phyloP scores from a whole-genome alignment of 1,284 basidiomycete species.

The Microbotryum silenes-acaulis region DNA sequence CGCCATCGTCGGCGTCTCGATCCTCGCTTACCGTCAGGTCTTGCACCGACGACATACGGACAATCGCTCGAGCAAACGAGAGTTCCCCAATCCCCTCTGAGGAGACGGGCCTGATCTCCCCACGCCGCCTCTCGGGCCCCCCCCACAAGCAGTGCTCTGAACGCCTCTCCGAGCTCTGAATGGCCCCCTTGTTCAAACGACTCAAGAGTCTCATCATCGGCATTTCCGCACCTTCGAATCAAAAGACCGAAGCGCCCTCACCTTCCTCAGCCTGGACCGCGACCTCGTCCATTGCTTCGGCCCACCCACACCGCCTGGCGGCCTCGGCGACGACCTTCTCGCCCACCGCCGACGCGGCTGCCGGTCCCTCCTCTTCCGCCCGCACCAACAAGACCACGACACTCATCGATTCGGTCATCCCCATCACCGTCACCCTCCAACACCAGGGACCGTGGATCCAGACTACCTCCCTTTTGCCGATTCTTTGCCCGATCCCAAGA shows the following conservation, averaged over 20 bases:
- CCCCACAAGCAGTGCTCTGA: not conserved
- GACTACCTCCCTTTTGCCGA: too few species aligned
- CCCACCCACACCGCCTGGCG: not conserved
- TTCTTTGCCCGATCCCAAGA: too few species aligned
- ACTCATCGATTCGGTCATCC: too few species aligned
- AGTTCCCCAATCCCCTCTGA: constrained; percentile 18
- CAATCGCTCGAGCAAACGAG: constrained; percentile 5
- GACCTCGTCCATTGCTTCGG: not conserved
- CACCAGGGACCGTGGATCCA: too few species aligned
- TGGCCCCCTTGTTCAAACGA: not conserved
- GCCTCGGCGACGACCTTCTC: too few species aligned
- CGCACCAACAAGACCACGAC: too few species aligned
- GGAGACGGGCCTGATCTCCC: not conserved
- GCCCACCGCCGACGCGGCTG: too few species aligned
- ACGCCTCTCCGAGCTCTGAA: not conserved
- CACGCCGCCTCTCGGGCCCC: not conserved
- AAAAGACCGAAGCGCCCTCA: not conserved
- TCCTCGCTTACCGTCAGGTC: constrained; percentile 8
- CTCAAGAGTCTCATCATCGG: not conserved
- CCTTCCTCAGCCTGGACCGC: not conserved
- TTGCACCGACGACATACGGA: constrained; percentile 10
- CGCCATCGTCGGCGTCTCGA: constrained; percentile 12
- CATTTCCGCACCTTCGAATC: not conserved
- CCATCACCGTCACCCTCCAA: too few species aligned
- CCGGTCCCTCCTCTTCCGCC: too few species aligned